Conservation (phyloP, 73 alveolate species). For the Blepharisma japonicum region DNA sequence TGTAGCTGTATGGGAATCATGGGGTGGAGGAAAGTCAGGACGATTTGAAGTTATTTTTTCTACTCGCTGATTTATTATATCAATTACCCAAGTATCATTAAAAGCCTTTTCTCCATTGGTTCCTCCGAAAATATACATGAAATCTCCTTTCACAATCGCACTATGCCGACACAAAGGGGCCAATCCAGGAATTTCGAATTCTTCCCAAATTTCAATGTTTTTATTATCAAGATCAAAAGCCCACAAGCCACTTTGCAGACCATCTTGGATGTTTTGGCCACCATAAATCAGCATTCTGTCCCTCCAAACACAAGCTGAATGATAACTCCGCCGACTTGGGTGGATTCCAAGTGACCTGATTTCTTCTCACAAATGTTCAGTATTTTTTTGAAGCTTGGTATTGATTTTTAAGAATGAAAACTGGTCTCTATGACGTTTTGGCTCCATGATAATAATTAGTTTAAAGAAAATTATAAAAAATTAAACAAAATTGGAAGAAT, state of each 20-base stretch:
- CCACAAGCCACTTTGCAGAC: conserved; percentile 44
- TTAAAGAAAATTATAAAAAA: too few relatives aligned
- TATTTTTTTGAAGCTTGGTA: too few relatives aligned
- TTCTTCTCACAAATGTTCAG: conserved; percentile 43
- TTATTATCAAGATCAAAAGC: conserved; percentile 41
- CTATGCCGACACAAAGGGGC: conserved; percentile 73
- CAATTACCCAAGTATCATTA: conserved; percentile 49
- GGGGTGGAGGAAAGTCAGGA: conserved; percentile 39
- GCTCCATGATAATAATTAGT: too few relatives aligned
- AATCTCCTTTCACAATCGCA: conserved; percentile 71
- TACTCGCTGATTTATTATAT: conserved; percentile 33
- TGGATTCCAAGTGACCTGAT: conserved; percentile 35
- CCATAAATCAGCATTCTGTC: conserved; percentile 47
- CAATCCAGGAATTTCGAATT: conserved; percentile 60
- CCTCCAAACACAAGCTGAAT: conserved; percentile 65
- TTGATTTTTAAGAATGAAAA: too few relatives aligned
- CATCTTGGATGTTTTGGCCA: conserved; percentile 50
- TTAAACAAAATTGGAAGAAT: too few relatives aligned
- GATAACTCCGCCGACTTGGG: conserved; percentile 73
- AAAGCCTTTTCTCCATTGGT: conserved; percentile 64
- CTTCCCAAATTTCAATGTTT: conserved; percentile 28
- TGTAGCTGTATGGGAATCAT: conserved; percentile 57
- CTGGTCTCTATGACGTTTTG: too few relatives aligned
- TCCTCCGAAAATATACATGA: conserved; percentile 75
- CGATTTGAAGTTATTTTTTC: conserved; percentile 37